Evolutionary conservation across 192 early-diverging fungal genomes (phyloP).

Genomic region (Backusella australiensis): DNA sequence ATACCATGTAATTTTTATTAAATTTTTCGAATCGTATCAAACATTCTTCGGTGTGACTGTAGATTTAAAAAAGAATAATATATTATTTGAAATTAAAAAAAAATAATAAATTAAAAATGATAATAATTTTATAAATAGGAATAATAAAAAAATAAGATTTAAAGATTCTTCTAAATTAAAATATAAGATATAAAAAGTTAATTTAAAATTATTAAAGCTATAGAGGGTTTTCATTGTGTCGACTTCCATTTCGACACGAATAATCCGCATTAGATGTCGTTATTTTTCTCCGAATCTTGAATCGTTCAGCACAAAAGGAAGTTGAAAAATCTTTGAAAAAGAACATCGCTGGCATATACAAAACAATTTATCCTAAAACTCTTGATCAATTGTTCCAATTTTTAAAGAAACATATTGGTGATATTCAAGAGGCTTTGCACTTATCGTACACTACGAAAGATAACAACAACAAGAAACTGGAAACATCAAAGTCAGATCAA

Average conservation of each 20-base stretch:
- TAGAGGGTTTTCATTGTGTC: no score
- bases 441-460: neutral
- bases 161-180: no score
- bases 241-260: neutral
- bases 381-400: neutral
- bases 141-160: no score
- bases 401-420: neutral
- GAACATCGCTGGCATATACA: neutral
- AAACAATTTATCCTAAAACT: neutral
- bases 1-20: no score
- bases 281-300: neutral
- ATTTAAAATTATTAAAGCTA: no score
- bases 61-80: no score
- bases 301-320: neutral
- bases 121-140: no score
- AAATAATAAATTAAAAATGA: no score
- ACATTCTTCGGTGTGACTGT: no score
- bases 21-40: no score
- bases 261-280: neutral
- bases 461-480: neutral
- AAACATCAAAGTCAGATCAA: neutral
- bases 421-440: neutral
- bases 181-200: no score
- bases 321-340: neutral
- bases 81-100: no score